Evolutionary conservation across 768 basidiomycete species (phyloP), one percentile per base, ranked within the genome.

Genomic region (Rhizopogon vinicolor): DNA sequence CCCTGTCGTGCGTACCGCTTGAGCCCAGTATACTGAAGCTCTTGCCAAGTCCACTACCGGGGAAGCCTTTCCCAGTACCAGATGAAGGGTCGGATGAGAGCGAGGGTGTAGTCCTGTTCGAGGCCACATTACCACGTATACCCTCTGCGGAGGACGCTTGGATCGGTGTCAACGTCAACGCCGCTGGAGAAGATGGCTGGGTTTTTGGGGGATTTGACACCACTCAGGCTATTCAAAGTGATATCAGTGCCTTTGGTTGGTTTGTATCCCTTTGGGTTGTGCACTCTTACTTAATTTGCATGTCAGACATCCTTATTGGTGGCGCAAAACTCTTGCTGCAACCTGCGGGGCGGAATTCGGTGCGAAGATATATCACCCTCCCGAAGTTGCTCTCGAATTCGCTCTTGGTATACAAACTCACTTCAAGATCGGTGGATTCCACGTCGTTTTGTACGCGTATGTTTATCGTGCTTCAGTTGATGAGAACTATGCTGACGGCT

Each of bases 71-170:
- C 60, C 91, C 89, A 5, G 70, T 80, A 0, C 86, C 88, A 13
- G 68, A 80, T 14, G 84, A 86, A 67, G 89, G 89, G 0, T 67
- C 79, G 0, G 87, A 89, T 51, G 88, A 92, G 65, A 87, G 85
- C 8, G 89, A 90, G 54, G 89, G 87, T 0, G 73, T 86, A 1
- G 85, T 85, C 4, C 69, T 85, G 25, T 89, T 81, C 62, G 84
- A 87, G 63, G 79, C 77, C 9, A 68, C 75, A 41, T 42, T 86
- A 16, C 60, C 68, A 2, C 29, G 7, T 41, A 53, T 58, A 16
- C 40, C 55, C 48, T 60, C 40, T 33, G 62, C 39, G 5, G 44
- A 56, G 16, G 57, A 60, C 10, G 66, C 68, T 6, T 83, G 78
- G 77, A 66, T 91, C 5, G 86, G 78, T 1, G 72, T 91, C 41